Evolutionary conservation across 148 eudicot species (phyloP), one percentile per base, ranked within the genome.

Genomic region (Mesembryanthemum crystallinum): DNA sequence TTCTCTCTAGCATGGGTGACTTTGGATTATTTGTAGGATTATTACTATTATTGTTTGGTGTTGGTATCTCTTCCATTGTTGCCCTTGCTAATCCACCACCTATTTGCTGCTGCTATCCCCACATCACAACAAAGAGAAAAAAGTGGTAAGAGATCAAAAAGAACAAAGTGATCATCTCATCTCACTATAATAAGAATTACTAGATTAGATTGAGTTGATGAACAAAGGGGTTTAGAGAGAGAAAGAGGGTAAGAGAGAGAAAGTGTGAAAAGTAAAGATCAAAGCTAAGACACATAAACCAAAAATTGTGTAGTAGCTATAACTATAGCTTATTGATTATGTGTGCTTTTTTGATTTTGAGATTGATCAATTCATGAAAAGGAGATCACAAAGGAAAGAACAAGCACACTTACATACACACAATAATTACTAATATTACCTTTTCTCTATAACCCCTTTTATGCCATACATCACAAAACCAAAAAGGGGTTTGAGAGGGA

Each of bases 51-150:
- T 45, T 77, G 29, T 67, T 64, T 49, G 75, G 77, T 74, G 80
- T 71, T 74, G 66, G 64, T 65, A 81, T 71, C 74, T 89, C 90
- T 71, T 82, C 93, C 85, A 82, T 86, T 74, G 85, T 84, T 74
- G 85, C 54, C 76, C 85, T 86, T 70, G 70, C 77, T 30, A 81
- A 65, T 71, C 79, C 80, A 83, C 78, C 86, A 83, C 77, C 86
- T 81, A 75, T 69, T 72, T 82, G 87, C 85, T 83, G 76, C 67
- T 76, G 64, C 23, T 7, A 24, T 14, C n/a, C 32, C 73, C 79
- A 79, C 83, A 80, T 79, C 57, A 72, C n/a, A 71, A 71, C 25
- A 47, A 80, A 67, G 11, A 72, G 66, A 76, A 78, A 68, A 75
- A 75, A 75, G 76, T 75, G 55, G 72, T 49, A 49, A 58, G 62